phyloP scores from a whole-genome alignment of 2,329 filamentous ascomycete genomes.

The Dendrostoma leiphaemia region DNA sequence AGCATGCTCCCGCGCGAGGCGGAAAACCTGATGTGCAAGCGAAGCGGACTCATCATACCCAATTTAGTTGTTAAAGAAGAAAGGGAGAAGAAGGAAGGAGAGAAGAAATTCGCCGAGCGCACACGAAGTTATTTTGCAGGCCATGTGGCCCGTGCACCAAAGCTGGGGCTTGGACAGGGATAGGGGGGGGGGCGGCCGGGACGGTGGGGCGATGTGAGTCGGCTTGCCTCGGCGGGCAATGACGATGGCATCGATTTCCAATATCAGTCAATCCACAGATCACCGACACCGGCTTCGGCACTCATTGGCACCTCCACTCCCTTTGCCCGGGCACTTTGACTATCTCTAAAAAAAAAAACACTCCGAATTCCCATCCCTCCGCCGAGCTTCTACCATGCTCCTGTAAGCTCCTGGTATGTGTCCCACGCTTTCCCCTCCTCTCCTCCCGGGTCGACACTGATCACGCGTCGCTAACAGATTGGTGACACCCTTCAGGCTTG shows the following conservation, averaged over 20 bases:
- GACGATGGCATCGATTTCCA: slow-evolving; percentile 18
- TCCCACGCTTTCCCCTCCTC: neutral
- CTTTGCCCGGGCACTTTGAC: neutral
- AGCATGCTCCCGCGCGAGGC: slow-evolving; percentile 56
- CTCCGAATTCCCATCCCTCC: slow-evolving; percentile 1
- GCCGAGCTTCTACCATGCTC: slow-evolving; percentile 14
- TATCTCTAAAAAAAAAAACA: neutral
- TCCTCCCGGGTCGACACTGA: too few relatives aligned
- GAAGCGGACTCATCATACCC: slow-evolving; percentile 73
- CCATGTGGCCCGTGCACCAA: slow-evolving; percentile 11
- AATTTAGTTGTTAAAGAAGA: slow-evolving; percentile 71
- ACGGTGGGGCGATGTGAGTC: too few relatives aligned
- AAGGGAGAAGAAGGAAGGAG: slow-evolving; percentile 32
- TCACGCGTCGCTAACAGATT: neutral
- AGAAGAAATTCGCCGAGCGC: slow-evolving; percentile 10
- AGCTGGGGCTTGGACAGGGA: neutral
- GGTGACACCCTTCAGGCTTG: too few relatives aligned
- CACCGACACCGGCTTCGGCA: slow-evolving; percentile 15
- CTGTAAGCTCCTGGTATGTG: slow-evolving; percentile 17
- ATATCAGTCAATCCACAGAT: slow-evolving; percentile 14
- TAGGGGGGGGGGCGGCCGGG: neutral
- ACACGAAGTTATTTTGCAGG: slow-evolving; percentile 9
- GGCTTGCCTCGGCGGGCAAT: slow-evolving; percentile 11
- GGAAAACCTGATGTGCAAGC: slow-evolving; percentile 53
- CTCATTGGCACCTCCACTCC: neutral